phyloP scores from a whole-genome alignment of 2,329 filamentous ascomycete species.

The Colletotrichum caudatum region DNA sequence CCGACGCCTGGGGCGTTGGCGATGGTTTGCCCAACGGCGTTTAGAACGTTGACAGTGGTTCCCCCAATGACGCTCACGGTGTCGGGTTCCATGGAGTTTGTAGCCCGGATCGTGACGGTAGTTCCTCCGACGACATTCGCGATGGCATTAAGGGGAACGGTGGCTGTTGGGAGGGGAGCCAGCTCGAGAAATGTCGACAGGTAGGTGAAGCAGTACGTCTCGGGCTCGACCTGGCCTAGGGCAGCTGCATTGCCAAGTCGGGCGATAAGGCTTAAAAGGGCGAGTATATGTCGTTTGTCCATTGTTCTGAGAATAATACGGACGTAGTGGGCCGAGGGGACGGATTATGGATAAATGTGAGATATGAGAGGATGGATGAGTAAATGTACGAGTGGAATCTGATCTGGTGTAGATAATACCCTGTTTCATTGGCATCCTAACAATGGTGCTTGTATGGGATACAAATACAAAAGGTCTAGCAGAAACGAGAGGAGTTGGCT shows the following conservation, averaged over 20 bases:
- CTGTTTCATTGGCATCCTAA: background rate
- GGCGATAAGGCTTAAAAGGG: background rate
- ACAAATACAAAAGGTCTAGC: background rate
- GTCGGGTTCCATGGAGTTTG: background rate
- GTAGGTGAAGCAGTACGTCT: constrained; percentile 11
- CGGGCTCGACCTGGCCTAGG: background rate
- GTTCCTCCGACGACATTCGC: background rate
- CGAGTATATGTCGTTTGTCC: background rate
- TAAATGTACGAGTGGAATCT: background rate
- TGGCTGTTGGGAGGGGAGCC: background rate
- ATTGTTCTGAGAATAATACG: background rate
- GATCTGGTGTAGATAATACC: background rate
- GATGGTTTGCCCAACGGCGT: too few relatives aligned
- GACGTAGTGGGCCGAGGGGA: background rate
- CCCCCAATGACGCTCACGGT: background rate
- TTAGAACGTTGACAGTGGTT: background rate
- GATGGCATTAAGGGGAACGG: background rate
- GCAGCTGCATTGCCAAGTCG: background rate
- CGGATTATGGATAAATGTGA: background rate
- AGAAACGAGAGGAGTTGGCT: background rate
- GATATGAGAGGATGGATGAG: background rate
- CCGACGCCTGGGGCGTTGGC: too few relatives aligned
- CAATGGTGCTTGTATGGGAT: background rate
- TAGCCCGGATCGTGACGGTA: too few relatives aligned
- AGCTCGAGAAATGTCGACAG: constrained; percentile 12